Conservation (phyloP, 1,284 basidiomycete genomes). For the Phellinidium pouzarii region DNA sequence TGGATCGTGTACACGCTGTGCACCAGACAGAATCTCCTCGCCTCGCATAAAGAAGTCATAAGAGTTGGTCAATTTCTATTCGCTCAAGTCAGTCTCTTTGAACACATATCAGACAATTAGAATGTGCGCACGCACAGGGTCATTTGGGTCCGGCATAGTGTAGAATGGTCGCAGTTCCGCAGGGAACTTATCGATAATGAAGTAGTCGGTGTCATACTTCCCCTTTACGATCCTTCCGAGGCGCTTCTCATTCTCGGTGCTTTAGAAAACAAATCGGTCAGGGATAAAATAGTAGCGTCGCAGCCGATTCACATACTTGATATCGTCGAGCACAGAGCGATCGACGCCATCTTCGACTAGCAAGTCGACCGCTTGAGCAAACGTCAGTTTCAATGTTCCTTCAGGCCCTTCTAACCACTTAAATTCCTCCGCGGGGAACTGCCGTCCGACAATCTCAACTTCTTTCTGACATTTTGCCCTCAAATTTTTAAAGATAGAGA, state of each 20-base stretch:
- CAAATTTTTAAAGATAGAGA: conserved; percentile 79
- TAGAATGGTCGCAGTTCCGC: conserved; percentile 93
- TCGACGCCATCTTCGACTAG: conserved; percentile 80
- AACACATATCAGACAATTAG: too few relatives aligned
- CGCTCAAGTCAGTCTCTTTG: too few relatives aligned
- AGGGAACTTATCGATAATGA: conserved; percentile 97
- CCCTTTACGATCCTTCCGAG: conserved; percentile 85
- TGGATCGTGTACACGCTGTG: conserved; percentile 95
- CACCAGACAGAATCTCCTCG: conserved; percentile 96
- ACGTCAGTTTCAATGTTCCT: conserved; percentile 77
- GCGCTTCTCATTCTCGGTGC: conserved; percentile 89
- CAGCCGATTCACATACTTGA: conserved; percentile 52
- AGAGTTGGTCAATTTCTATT: conserved; percentile 88
- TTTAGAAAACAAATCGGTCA: conserved; percentile 29
- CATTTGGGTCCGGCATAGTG: conserved; percentile 91
- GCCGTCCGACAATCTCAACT: conserved; percentile 76
- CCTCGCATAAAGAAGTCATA: conserved; percentile 99
- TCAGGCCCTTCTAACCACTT: conserved; percentile 79
- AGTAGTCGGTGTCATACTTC: conserved; percentile 96
- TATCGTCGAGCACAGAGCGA: conserved; percentile 74
- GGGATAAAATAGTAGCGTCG: background rate
- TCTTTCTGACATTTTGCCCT: conserved; percentile 73
- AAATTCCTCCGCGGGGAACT: conserved; percentile 90
- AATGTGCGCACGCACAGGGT: too few relatives aligned
- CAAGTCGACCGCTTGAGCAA: conserved; percentile 83